Evolutionary conservation across 805 yeast species (phyloP).

Genomic region (Saturnispora silvae): DNA sequence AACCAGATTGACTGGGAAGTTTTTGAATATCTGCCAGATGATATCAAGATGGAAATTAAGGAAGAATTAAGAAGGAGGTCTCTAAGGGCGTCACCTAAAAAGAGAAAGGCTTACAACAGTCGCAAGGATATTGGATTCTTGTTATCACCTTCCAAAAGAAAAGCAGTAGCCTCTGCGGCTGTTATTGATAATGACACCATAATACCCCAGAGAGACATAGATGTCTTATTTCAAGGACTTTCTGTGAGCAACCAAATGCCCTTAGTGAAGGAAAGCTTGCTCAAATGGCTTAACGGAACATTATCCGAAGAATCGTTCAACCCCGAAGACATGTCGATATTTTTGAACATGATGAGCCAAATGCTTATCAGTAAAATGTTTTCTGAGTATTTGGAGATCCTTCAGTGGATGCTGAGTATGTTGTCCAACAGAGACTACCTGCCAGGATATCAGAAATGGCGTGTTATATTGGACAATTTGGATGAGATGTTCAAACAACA

Average conservation of each 20-base stretch:
- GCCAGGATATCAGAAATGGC: constrained; percentile 17
- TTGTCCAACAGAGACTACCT: constrained; percentile 4
- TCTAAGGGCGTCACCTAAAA: constrained; percentile 17
- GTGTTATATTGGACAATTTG: constrained; percentile 12
- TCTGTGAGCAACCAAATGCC: constrained; percentile 12
- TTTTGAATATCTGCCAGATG: constrained; percentile 52
- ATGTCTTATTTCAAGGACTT: constrained; percentile 19
- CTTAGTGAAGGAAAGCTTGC: constrained; percentile 11
- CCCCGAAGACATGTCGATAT: constrained; percentile 20
- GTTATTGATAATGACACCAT: not conserved
- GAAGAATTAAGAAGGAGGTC: constrained; percentile 38
- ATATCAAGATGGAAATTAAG: constrained; percentile 52
- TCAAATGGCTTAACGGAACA: constrained; percentile 20
- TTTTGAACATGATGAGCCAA: constrained; percentile 20
- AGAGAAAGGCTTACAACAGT: constrained; percentile 2
- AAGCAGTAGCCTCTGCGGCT: not conserved
- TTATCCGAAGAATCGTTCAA: constrained; percentile 15
- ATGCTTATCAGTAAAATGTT: constrained; percentile 17
- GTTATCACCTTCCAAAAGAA: constrained; percentile 12
- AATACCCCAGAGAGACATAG: constrained; percentile 4
- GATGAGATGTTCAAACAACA: constrained; percentile 9
- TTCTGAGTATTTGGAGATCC: constrained; percentile 14
- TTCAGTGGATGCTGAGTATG: constrained; percentile 12
- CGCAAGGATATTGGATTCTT: constrained; percentile 14
- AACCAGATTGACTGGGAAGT: constrained; percentile 52